Conservation (phyloP, 257 asterid species). For the Nicotiana undulata region DNA sequence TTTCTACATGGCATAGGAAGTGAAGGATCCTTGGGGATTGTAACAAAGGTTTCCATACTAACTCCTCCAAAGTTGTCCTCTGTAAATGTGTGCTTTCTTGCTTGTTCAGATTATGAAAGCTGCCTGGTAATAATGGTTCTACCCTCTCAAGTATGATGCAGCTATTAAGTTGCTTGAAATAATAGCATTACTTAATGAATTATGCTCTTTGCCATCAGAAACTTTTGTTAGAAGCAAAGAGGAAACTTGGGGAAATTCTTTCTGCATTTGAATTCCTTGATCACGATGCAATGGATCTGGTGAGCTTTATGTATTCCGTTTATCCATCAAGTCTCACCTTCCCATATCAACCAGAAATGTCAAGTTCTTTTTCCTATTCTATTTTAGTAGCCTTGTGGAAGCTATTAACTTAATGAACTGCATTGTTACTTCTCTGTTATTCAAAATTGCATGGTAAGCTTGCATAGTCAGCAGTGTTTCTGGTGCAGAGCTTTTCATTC, state of each 20-base stretch:
- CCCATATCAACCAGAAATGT: neutral
- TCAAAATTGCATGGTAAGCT: neutral
- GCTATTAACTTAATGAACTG: neutral
- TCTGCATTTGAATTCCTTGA: slow-evolving; percentile 96
- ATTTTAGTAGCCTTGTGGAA: neutral
- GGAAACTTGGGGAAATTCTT: slow-evolving; percentile 90
- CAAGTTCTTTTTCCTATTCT: slow-evolving; percentile 1
- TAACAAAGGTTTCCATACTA: slow-evolving; percentile 89
- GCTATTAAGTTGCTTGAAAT: neutral
- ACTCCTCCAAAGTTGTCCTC: slow-evolving; percentile 91
- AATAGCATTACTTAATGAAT: neutral
- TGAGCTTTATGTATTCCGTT: slow-evolving; percentile 23
- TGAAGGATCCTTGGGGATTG: slow-evolving; percentile 94
- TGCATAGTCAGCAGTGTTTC: neutral
- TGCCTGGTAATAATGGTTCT: slow-evolving; percentile 66
- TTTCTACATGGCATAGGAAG: slow-evolving; percentile 51
- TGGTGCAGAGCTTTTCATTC: neutral
- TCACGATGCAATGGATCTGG: slow-evolving; percentile 82
- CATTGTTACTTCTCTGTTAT: neutral
- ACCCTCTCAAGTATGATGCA: neutral
- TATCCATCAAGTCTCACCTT: neutral
- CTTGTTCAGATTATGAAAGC: slow-evolving; percentile 79
- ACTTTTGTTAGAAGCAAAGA: slow-evolving; percentile 75
- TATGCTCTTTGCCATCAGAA: slow-evolving; percentile 38
- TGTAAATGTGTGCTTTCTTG: slow-evolving; percentile 86